Evolutionary conservation across 1,284 basidiomycete species (phyloP), one percentile per base, ranked within the genome.

Genomic region (Tilletia caries): DNA sequence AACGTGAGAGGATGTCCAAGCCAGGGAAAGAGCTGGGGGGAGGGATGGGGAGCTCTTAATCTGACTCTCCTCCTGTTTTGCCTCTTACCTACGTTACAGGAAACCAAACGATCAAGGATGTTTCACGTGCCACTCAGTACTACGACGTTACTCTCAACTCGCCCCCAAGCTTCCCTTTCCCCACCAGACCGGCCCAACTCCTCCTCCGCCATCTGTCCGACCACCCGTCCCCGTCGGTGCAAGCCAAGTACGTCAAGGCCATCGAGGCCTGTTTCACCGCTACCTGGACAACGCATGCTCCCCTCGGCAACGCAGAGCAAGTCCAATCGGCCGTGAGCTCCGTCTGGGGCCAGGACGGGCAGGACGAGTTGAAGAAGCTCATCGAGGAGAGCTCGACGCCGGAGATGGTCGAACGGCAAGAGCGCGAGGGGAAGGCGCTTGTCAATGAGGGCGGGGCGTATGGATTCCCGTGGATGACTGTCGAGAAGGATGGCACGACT

Each of bases 141-240:
- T 58, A 33, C 65, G 8, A 32, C 10, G 66, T 67, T 23, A 72
- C 68, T 0, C 71, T 82, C 20, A 72, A 72, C 52, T 69, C 64
- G 32, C 71, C 79, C 43, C 48, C 67, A 12, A 37, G 46, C 1
- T 81, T 82, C 68, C 80, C 80, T 1, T 74, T 81, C 69, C 72
- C 79, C 70, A 80, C 80, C 13, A 70, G 72, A 52, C 44, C 66
- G 1, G 54, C 75, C 8, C 78, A 79, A 66, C 70, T 71, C 23
- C 60, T 81, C 52, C 73, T 82, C 41, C 64, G 66, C 18, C 52
- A 27, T 3, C 62, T 79, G 15, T 50, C 71, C 44, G 64, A 77
- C 25, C 54, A 64, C 62, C 33, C 62, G 27, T 64, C 64, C 3
- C 29, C 60, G 3, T 27, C 34, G 6, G 18, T 32, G 10, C 34